These are phyloP conservation scores for Auricularia sp. DNA, from an alignment of 768 basidiomycete genomes.

Conservation along the genomic window DNA sequence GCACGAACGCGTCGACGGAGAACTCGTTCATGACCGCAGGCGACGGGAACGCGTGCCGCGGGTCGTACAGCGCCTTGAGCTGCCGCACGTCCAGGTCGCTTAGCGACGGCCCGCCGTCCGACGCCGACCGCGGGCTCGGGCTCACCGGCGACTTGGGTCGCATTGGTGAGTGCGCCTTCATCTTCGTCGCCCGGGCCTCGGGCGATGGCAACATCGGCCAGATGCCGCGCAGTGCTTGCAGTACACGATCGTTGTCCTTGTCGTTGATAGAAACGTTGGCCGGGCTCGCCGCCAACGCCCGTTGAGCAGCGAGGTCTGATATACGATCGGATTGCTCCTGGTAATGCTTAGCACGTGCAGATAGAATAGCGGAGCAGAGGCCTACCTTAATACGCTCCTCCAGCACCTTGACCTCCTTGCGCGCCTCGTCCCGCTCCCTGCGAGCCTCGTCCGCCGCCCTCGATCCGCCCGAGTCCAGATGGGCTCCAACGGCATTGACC, in stretches of 20 bases:
- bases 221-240: constrained; percentile 47
- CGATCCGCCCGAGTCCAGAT: constrained; percentile 42
- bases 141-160: constrained; percentile 27
- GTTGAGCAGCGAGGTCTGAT: background rate
- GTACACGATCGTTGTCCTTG: constrained; percentile 2
- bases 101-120: constrained; percentile 38
- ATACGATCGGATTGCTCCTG: constrained; percentile 7
- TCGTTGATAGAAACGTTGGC: background rate
- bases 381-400: constrained; percentile 20
- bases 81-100: constrained; percentile 81
- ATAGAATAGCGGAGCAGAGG: no score
- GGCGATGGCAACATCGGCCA: constrained; percentile 81
- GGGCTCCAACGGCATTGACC: constrained; percentile 37
- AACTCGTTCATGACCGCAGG: constrained; percentile 28
- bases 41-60: constrained; percentile 17
- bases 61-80: constrained; percentile 70
- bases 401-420: constrained; percentile 30
- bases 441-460: constrained; percentile 47
- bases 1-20: constrained; percentile 65
- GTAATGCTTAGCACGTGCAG: background rate
- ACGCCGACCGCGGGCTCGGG: constrained; percentile 24
- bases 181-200: constrained; percentile 65
- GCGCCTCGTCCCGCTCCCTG: constrained; percentile 41
- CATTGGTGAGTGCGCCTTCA: constrained; percentile 20
- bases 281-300: background rate